These are phyloP conservation scores for Clarireedia sp. DNA, from an alignment of 2,329 filamentous ascomycete genomes.

Conservation along the genomic window DNA sequence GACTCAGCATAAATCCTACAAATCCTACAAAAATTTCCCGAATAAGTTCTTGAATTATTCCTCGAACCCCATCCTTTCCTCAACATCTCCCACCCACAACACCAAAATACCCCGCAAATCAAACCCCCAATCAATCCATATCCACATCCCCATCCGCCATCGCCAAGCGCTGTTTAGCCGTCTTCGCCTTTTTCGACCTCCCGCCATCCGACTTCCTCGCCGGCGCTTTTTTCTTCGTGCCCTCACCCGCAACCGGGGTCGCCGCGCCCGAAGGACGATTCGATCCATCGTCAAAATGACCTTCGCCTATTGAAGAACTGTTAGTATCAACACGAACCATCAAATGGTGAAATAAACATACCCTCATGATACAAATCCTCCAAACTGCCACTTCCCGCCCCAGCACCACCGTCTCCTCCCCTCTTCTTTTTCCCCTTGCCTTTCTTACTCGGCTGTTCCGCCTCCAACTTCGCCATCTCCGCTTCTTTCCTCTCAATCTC, in stretches of 20 bases:
- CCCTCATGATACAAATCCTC: constrained; percentile 99
- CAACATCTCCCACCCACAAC: not conserved
- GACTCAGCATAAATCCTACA: not conserved
- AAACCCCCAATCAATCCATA: constrained; percentile 2
- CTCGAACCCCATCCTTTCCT: not conserved
- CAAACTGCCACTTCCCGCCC: constrained; percentile 52
- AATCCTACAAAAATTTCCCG: no score
- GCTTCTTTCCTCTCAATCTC: constrained; percentile 89
- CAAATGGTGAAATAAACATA: constrained; percentile 40
- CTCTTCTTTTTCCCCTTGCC: constrained; percentile 52
- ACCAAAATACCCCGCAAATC: not conserved
- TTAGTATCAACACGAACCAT: constrained; percentile 4
- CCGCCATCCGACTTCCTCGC: constrained; percentile 41
- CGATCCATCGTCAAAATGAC: constrained; percentile 81
- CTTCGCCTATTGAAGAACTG: constrained; percentile 62
- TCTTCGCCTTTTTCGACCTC: constrained; percentile 55
- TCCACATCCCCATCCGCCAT: constrained; percentile 53
- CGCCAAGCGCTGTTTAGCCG: constrained; percentile 58
- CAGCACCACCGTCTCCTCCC: constrained; percentile 30
- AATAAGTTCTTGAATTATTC: not conserved
- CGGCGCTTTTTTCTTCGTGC: constrained; percentile 37
- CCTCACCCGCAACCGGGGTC: constrained; percentile 59
- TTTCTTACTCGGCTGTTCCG: constrained; percentile 58
- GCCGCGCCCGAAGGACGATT: constrained; percentile 79
- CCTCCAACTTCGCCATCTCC: constrained; percentile 55